Evolutionary conservation across 352 stramenopile genomes (phyloP).

Genomic region (Pseudoperonospora humuli): DNA sequence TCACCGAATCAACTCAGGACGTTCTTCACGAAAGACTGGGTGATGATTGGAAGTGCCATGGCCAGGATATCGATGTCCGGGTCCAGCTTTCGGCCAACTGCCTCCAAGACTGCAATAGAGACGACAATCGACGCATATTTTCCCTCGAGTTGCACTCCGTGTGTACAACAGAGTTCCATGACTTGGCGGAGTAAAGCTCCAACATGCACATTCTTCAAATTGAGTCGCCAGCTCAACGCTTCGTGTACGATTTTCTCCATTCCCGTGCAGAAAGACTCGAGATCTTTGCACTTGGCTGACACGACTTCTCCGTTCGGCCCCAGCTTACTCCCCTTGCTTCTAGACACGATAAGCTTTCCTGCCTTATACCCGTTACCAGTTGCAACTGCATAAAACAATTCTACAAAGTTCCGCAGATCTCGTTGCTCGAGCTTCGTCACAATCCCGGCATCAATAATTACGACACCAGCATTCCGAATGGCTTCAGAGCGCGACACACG

Average conservation of each 20-base stretch:
- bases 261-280: constrained; percentile 60
- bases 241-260: constrained; percentile 72
- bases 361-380: constrained; percentile 76
- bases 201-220: constrained; percentile 69
- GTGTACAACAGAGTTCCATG: constrained; percentile 86
- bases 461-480: constrained; percentile 34
- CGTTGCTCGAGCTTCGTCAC: constrained; percentile 68
- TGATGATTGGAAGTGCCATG: constrained; percentile 88
- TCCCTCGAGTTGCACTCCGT: constrained; percentile 91
- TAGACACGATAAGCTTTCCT: constrained; percentile 63
- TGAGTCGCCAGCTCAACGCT: constrained; percentile 51
- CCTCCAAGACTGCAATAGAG: constrained; percentile 92
- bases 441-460: constrained; percentile 81
- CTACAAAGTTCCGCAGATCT: constrained; percentile 79
- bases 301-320: constrained; percentile 19
- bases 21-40: constrained; percentile 88
- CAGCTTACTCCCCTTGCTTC: constrained; percentile 38
- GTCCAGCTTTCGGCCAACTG: constrained; percentile 84
- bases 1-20: constrained; percentile 20
- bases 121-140: constrained; percentile 93
- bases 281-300: constrained; percentile 49
- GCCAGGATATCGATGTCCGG: constrained; percentile 86
- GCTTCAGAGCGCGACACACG: constrained; percentile 17
- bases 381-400: constrained; percentile 79
- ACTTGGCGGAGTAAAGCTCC: constrained; percentile 63